A percentile compares a stretch with the other conserved stretches of the same genome.
These are phyloP conservation scores for Kentomonas sorsogonicus DNA, from an alignment of 208 protist genomes.

Conservation along the genomic window DNA sequence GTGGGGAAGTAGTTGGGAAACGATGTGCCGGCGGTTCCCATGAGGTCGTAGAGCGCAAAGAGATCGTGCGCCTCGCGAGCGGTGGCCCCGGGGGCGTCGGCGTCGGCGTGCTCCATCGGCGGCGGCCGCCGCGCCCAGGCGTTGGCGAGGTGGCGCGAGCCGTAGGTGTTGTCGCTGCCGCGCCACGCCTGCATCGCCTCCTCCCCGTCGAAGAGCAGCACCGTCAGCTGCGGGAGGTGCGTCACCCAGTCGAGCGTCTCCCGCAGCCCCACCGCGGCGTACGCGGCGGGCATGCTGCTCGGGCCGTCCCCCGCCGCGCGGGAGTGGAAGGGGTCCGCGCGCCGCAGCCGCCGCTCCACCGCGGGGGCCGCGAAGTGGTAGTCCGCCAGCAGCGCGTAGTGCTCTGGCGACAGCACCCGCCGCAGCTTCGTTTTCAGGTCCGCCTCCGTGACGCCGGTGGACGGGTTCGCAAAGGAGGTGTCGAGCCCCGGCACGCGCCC, in stretches of 20 bases:
- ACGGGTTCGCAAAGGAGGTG: neutral
- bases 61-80: constrained; percentile 51
- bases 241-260: constrained; percentile 34
- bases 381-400: constrained; percentile 27
- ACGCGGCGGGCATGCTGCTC: neutral
- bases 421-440: constrained; percentile 13
- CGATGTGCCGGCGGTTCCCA: constrained; percentile 46
- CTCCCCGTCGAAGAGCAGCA: constrained; percentile 93
- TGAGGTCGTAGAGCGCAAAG: constrained; percentile 84
- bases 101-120: neutral
- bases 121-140: constrained; percentile 20
- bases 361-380: constrained; percentile 33
- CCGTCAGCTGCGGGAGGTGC: constrained; percentile 42
- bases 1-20: constrained; percentile 65
- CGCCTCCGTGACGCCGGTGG: constrained; percentile 18
- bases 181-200: constrained; percentile 88
- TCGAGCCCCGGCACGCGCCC: neutral
- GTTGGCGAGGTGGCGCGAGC: constrained; percentile 77
- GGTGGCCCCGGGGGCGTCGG: constrained; percentile 6
- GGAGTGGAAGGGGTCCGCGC: constrained; percentile 32
- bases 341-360: too few species aligned
- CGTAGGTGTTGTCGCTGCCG: constrained; percentile 88
- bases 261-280: constrained; percentile 14
- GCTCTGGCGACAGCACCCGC: constrained; percentile 18
- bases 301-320: constrained; percentile 9